A percentile compares a stretch with the other conserved stretches of the same genome.
Evolutionary conservation across 2,329 filamentous ascomycete species (phyloP).

Genomic region (Talaromyces sp.): DNA sequence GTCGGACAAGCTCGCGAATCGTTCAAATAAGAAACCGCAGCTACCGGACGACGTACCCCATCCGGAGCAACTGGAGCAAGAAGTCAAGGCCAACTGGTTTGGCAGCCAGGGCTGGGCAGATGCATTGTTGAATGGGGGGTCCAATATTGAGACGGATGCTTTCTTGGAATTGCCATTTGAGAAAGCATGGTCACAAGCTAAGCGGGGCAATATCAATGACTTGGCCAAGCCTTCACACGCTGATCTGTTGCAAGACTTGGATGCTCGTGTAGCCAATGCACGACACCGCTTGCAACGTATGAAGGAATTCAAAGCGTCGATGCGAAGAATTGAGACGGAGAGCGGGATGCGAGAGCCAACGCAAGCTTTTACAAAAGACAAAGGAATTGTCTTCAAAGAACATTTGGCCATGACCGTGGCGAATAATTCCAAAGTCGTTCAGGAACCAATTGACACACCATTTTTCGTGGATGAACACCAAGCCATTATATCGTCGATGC

Average conservation of each 20-base stretch:
- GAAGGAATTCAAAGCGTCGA: constrained; percentile 57
- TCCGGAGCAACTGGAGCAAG: constrained; percentile 23
- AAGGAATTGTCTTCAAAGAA: constrained; percentile 26
- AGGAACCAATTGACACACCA: constrained; percentile 20
- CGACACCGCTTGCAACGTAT: constrained; percentile 64
- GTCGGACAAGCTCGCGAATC: constrained; percentile 46
- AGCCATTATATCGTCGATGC: constrained; percentile 27
- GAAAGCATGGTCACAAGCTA: constrained; percentile 63
- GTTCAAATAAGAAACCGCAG: constrained; percentile 21
- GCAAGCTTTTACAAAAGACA: constrained; percentile 6
- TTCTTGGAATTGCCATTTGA: constrained; percentile 65
- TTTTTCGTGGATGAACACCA: constrained; percentile 21
- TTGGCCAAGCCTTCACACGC: constrained; percentile 16
- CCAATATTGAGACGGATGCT: constrained; percentile 49
- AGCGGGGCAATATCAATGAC: constrained; percentile 49
- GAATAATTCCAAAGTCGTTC: constrained; percentile 29
- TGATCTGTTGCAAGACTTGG: constrained; percentile 60
- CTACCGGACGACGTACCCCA: constrained; percentile 36
- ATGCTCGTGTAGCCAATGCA: constrained; percentile 61
- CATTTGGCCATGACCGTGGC: constrained; percentile 34
- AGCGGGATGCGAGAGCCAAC: background rate
- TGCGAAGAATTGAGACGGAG: constrained; percentile 14
- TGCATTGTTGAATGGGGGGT: constrained; percentile 62
- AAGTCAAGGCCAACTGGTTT: constrained; percentile 68
- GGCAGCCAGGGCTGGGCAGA: constrained; percentile 71